Base-by-base conservation (phyloP, 2,329 filamentous ascomycete species). In the Trichoderma atrobrunneum region DNA sequence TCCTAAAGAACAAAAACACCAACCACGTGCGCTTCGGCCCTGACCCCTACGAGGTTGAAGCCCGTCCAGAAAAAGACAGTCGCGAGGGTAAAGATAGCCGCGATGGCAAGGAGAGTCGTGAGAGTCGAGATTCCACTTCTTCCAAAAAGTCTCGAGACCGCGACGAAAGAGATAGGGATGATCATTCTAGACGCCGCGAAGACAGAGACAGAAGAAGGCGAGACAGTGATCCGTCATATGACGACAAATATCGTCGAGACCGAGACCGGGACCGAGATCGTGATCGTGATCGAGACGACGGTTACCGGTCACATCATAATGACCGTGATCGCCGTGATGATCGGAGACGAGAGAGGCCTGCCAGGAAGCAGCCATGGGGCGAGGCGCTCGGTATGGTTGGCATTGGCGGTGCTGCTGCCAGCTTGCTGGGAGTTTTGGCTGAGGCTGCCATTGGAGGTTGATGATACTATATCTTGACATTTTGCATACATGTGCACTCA, bases 1-100 rank as follows among this genome's bases (percentile, higher is more conserved):
- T 90, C n/a, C 81, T 90, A 21, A 90, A 90, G 81, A 90, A 90
- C 77, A 86, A 84, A 75, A 88, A 88, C 73, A 85, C 85, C 61
- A 86, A 89, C 72, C 86, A 86, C 60, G 87, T 90, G 6, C 84
- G 85, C 5, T 88, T 88, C 72, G 84, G 86, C 48, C 82, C 84
- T 1, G 83, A 86, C 75, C 84, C 84, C 18, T 78, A 84, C 70
- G 82, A 88, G 77, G 77, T 88, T 56, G 77, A 76, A 56, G 72
- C 77, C 28, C 76, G 75, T 11, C 78, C 77, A 36, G 76, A 75
- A 61, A 79, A 81, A 6, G 79, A 81, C 5, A 80, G 82, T 18
- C 77, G 80, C 4, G 78, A 81, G 21, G 76, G 78, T 43, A 43
- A 43, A 6, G 79, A 81, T 5, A 80, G 82, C 18, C 77, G 80